phyloP scores from a whole-genome alignment of 306 rosid species.

The Dryas octopetala region DNA sequence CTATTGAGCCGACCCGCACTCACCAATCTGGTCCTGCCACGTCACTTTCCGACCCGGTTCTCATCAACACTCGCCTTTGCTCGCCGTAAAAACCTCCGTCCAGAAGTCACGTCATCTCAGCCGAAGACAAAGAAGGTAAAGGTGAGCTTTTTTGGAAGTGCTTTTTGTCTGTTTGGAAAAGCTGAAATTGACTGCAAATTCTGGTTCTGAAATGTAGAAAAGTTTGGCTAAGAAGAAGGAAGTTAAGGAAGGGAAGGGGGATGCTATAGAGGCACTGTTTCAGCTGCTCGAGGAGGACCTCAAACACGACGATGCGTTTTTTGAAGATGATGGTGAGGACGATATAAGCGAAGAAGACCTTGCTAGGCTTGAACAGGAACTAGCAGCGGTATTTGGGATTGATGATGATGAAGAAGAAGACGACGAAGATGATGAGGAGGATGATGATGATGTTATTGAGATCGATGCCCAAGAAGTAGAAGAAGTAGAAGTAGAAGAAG shows the following conservation, averaged over 20 bases:
- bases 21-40: conserved; percentile 28
- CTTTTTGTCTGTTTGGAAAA: background rate
- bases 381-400: conserved; percentile 49
- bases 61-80: conserved; percentile 36
- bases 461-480: conserved; percentile 5
- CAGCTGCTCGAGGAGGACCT: conserved; percentile 81
- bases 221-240: conserved; percentile 28
- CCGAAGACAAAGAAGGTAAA: conserved; percentile 57
- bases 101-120: conserved; percentile 35
- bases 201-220: conserved; percentile 27
- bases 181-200: background rate
- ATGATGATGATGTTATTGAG: conserved; percentile 15
- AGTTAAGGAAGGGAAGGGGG: conserved; percentile 33
- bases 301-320: conserved; percentile 52
- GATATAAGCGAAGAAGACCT: conserved; percentile 67
- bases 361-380: conserved; percentile 57
- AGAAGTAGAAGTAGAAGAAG: conserved; percentile 26
- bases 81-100: conserved; percentile 35
- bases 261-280: conserved; percentile 77
- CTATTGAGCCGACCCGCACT: conserved; percentile 7
- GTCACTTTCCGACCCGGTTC: conserved; percentile 43
- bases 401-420: conserved; percentile 31
- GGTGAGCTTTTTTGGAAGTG: background rate
- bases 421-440: conserved; percentile 18
- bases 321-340: conserved; percentile 37